Evolutionary conservation across 257 asterid species (phyloP), one percentile per base, ranked within the genome.

Genomic region (Haberlea rhodopensis): DNA sequence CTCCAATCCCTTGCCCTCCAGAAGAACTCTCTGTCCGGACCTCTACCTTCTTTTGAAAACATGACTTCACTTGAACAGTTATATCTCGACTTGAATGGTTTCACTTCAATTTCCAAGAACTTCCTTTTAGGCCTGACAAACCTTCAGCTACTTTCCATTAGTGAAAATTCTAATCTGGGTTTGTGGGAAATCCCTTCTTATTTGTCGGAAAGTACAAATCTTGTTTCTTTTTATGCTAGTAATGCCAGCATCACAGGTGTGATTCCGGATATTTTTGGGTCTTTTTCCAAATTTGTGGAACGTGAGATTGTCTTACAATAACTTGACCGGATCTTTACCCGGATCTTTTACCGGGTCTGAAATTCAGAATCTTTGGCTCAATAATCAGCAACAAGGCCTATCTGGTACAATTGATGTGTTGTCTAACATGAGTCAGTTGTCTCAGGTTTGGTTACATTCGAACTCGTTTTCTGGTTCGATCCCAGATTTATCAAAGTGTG

Each of bases 361-460:
- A 75, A 82, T 92, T 65, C 87, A 65, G 19, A 80, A 77, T 25
- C 77, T 92, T 2, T 89, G 98, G 98, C 77, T 92, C 70, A 87
- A 89, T 56, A 83, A 92, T 67, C 98, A 92, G 80, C 0, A 0
- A 0, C 57, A 13, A 1, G 91, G 91, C 19, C 70, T 92, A 15
- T 79, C 96, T 1, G 99, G 99, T 22, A 66, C 49, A 0, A 78
- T 89, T 37, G 83, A 80, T 64, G 91, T 85, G 62, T 57, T 92
- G 11, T 69, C 91, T 1, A 68, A 78, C n/a, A 89, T 89, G 97
- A 56, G 78, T 11, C 94, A 82, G 68, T 56, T 87, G 37, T 62
- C 70, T 23, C 94, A 84, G 80, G 99, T 82, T 20, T 89, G 97
- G 99, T 63, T 92, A 24, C 96, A 92, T 19, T 84, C 80, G 0